Evolutionary conservation across 305 asterid species (phyloP).

Genomic region (Fraxinus platypoda): DNA sequence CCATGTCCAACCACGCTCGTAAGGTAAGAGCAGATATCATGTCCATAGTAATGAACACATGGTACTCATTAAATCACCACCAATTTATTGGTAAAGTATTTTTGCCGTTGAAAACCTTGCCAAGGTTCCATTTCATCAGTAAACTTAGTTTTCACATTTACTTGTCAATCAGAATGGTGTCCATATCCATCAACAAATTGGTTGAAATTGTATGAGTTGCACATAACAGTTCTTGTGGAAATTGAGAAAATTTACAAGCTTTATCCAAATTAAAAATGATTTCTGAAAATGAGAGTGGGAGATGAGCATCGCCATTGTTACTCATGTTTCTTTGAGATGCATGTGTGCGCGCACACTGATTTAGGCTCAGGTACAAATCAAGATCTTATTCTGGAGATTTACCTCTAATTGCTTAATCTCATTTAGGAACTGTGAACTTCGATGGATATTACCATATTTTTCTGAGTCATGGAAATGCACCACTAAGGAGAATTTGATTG

Average conservation of each 20-base stretch:
- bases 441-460: neutral
- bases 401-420: neutral
- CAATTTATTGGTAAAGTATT: constrained; percentile 2
- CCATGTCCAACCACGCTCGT: constrained; percentile 27
- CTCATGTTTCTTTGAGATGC: neutral
- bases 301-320: neutral
- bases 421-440: neutral
- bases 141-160: neutral
- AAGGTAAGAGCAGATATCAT: constrained; percentile 30
- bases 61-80: constrained; percentile 2
- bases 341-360: neutral
- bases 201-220: neutral
- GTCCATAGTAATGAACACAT: constrained; percentile 9
- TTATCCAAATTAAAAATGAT: neutral
- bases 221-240: neutral
- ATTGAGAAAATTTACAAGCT: neutral
- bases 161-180: constrained; percentile 6
- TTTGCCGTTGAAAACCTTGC: neutral
- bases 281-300: neutral
- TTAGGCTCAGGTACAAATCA: neutral
- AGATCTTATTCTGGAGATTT: neutral
- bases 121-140: constrained; percentile 1
- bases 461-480: neutral
- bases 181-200: neutral
- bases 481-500: neutral